A percentile compares a stretch with the other conserved stretches of the same genome.
Conservation (phyloP, 2,329 filamentous ascomycete genomes). For the Calonectria hawksworthii region DNA sequence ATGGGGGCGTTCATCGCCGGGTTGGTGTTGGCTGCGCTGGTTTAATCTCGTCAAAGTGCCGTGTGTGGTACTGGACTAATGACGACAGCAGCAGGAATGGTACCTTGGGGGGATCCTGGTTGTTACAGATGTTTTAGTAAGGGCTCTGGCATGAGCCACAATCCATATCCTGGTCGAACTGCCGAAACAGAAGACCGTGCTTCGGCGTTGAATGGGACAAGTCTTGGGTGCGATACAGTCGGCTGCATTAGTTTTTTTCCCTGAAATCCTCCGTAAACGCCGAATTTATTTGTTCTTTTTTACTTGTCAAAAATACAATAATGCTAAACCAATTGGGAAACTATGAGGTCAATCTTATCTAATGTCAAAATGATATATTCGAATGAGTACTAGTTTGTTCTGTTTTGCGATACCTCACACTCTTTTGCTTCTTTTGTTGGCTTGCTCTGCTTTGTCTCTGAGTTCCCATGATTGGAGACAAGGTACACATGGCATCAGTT, state of each 20-base stretch:
- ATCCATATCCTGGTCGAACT: constrained; percentile 6
- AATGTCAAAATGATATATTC: neutral
- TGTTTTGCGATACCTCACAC: neutral
- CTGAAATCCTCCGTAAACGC: neutral
- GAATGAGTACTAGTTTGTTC: neutral
- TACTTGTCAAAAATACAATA: neutral
- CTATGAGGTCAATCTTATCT: neutral
- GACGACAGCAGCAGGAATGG: constrained; percentile 3
- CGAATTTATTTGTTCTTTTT: neutral
- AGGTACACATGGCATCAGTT: neutral
- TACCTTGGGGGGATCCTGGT: neutral
- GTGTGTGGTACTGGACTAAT: neutral
- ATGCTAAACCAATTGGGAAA: neutral
- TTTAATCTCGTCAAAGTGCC: constrained; percentile 27
- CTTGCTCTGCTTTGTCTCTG: neutral
- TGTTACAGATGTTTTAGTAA: constrained; percentile 18
- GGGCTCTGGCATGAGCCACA: constrained; percentile 4
- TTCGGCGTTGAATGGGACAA: neutral
- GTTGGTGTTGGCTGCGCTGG: constrained; percentile 37
- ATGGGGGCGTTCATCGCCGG: constrained; percentile 36
- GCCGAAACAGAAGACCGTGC: neutral
- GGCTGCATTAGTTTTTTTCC: neutral
- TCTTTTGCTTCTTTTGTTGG: neutral
- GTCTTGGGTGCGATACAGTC: neutral
- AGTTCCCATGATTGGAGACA: neutral